Conservation (phyloP, 1,284 basidiomycete genomes). For the Fomitopsis schrenkii region DNA sequence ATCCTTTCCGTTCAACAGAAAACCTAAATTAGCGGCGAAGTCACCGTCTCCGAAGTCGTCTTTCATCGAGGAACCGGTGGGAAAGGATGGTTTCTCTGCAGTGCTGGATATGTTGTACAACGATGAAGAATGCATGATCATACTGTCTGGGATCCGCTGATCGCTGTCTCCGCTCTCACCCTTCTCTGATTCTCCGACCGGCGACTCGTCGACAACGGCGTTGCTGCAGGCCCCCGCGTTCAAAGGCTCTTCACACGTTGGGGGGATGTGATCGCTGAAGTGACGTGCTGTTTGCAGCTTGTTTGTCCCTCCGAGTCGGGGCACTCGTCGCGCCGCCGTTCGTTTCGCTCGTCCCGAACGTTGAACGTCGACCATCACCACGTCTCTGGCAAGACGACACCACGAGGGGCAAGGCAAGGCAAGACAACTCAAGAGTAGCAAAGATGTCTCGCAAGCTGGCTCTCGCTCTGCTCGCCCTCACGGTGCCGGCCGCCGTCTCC, state of each 20-base stretch:
- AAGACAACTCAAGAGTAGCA: neutral
- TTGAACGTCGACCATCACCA: neutral
- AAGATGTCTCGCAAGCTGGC: slow-evolving; percentile 16
- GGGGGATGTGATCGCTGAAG: neutral
- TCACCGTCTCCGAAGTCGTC: too few relatives aligned
- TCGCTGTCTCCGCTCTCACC: too few relatives aligned
- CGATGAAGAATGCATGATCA: neutral
- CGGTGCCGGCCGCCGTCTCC: slow-evolving; percentile 33
- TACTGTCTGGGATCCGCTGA: neutral
- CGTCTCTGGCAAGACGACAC: neutral
- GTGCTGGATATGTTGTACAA: neutral
- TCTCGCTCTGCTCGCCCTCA: slow-evolving; percentile 14
- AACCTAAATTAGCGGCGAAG: too few relatives aligned
- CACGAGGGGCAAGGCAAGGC: neutral
- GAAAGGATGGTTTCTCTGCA: too few relatives aligned
- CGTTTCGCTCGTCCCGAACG: neutral
- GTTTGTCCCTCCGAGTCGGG: neutral
- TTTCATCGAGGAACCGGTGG: too few relatives aligned
- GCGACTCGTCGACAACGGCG: too few relatives aligned
- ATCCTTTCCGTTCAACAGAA: too few relatives aligned
- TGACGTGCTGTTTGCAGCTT: neutral
- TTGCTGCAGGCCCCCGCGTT: too few relatives aligned
- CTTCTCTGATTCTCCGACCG: too few relatives aligned
- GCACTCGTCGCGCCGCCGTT: neutral
- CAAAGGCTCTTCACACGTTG: neutral